Conservation (phyloP, 306 rosid genomes). For the Arachis stenosperma region DNA sequence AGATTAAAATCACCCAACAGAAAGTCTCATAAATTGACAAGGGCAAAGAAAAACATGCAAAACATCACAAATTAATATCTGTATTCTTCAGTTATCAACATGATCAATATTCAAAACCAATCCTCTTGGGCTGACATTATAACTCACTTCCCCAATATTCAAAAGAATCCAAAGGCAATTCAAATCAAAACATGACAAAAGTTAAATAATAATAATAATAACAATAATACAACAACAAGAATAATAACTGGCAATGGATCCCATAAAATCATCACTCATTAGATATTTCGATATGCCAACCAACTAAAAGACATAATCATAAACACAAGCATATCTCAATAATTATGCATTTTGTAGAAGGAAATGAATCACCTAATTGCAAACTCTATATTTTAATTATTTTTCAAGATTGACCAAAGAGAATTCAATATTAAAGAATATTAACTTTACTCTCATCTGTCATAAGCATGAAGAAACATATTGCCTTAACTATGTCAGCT, state of each 20-base stretch:
- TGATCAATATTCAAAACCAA: background rate
- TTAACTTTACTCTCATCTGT: too few species aligned
- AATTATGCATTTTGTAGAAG: too few species aligned
- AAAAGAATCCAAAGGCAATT: background rate
- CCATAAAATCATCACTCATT: background rate
- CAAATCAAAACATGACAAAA: background rate
- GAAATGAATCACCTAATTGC: too few species aligned
- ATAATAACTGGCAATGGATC: constrained; percentile 2
- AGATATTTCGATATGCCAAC: too few species aligned
- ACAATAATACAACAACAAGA: background rate
- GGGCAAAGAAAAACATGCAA: background rate
- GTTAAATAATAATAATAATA: too few species aligned
- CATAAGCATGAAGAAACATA: too few species aligned
- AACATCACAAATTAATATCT: constrained; percentile 6
- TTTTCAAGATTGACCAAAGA: too few species aligned
- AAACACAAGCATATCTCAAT: too few species aligned
- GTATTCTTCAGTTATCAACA: constrained; percentile 3
- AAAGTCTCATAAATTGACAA: constrained; percentile 1
- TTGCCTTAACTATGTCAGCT: too few species aligned
- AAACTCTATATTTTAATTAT: too few species aligned
- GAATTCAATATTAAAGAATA: too few species aligned
- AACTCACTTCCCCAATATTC: background rate
- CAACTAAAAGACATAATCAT: too few species aligned
- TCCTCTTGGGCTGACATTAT: background rate
- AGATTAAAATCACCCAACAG: constrained; percentile 15